Percentiles rank a stretch among this genome's conserved stretches.
Evolutionary conservation across 169 alveolate genomes (phyloP).

Genomic region (Eimeria acervulina): DNA sequence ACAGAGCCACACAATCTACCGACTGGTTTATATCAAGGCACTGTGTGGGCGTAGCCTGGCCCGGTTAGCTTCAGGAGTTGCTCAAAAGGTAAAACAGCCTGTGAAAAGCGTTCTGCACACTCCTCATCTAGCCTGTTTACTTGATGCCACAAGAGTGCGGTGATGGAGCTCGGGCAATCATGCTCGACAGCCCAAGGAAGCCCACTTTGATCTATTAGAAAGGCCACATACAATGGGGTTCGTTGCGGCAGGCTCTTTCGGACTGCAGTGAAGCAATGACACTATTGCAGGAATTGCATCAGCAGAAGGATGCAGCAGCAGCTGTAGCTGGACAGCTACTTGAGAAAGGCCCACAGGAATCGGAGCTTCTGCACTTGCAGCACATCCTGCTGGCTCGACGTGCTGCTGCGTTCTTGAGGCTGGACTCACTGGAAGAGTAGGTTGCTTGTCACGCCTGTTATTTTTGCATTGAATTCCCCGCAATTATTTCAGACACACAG

Average conservation of each 20-base stretch:
- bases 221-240: neutral
- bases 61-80: slow-evolving; percentile 21
- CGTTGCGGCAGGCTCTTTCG: slow-evolving; percentile 52
- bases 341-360: neutral
- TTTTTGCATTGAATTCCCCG: neutral
- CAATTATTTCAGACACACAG: neutral
- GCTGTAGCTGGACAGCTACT: slow-evolving; percentile 66
- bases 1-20: slow-evolving; percentile 7
- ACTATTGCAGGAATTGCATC: slow-evolving; percentile 42
- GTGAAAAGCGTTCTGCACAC: neutral
- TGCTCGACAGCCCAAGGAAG: neutral
- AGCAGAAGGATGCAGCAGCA: slow-evolving; percentile 19
- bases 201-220: neutral
- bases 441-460: neutral
- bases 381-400: slow-evolving; percentile 64
- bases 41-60: slow-evolving; percentile 71
- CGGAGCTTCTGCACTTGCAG: slow-evolving; percentile 33
- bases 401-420: slow-evolving; percentile 60
- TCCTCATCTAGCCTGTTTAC: neutral
- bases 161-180: neutral
- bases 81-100: neutral
- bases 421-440: slow-evolving; percentile 45
- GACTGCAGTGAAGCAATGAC: slow-evolving; percentile 67
- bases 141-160: neutral
- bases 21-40: slow-evolving; percentile 42